Base-by-base conservation (phyloP, 1,139 yeast genomes). In the Yamadazyma epiphylla region DNA sequence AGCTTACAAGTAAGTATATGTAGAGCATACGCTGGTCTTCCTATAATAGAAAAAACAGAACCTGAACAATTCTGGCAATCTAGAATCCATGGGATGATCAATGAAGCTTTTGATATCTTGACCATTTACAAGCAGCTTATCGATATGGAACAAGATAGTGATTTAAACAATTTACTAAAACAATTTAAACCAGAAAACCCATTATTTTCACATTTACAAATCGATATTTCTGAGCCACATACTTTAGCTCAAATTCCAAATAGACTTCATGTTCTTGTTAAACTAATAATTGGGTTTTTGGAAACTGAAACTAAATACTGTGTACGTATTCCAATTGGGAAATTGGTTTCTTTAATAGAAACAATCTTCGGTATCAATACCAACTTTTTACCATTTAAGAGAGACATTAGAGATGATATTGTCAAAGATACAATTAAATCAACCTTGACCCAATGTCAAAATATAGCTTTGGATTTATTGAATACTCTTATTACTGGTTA, bases 291-390 rank as follows among this genome's bases (percentile, higher is more conserved):
- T 6, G 64, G 70, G 1, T 74, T 71, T 46, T 52, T 70, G 30
- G 58, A 62, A 11, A 60, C 62, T 21, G 70, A 66, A 36, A 76
- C 74, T 6, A 69, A 65, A 20, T 70, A 55, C 47, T 68, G 70
- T 32, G 68, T 70, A 12, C 56, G 51, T 26, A 58, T 73, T n/a
- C 88, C 91, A 3, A 41, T 82, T 19, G 87, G 87, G 1, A 49
- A 60, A 29, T 47, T 79, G 2, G 48, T 80, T 7, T 50, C 60
- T 7, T 39, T 77, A 25, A 60, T 66, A 22, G 85, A 80, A 45
- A 51, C 74, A 3, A 46, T 79, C 8, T 53, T 75, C 34, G 66
- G 78, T 15, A 55, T 82, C 32, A 77, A 79, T 41, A 57, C 71
- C 10, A 70, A 65, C 31, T 77, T 72, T 39, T 55, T 77, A 22